Conservation (phyloP, 208 protist genomes). For the Leishmania aethiopica region DNA sequence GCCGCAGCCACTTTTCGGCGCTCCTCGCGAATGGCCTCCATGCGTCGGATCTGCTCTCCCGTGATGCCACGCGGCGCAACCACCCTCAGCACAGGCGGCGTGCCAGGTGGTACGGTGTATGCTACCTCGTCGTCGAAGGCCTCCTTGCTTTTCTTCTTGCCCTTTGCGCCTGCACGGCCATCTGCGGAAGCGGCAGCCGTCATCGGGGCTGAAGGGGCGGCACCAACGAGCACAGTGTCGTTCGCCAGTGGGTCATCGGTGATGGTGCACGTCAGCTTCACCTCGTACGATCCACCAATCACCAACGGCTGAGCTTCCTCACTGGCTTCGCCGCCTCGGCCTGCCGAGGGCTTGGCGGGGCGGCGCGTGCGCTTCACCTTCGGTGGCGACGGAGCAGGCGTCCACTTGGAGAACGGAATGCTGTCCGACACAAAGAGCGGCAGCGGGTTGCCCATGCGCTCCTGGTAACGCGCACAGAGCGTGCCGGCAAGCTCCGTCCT, state of each 20-base stretch:
- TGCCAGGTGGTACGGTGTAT: slow-evolving; percentile 13
- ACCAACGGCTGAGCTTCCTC: slow-evolving; percentile 13
- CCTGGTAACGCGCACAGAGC: slow-evolving; percentile 54
- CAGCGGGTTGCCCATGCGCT: slow-evolving; percentile 66
- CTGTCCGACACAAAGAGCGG: slow-evolving; percentile 37
- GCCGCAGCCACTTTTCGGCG: slow-evolving; percentile 50
- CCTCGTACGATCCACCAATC: slow-evolving; percentile 32
- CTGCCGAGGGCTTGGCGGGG: neutral
- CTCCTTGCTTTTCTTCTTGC: neutral
- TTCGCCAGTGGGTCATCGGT: slow-evolving; percentile 6
- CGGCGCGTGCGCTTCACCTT: slow-evolving; percentile 9
- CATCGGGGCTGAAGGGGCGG: neutral
- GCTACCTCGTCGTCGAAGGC: neutral
- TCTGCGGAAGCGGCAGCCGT: neutral
- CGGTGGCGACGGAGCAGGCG: slow-evolving; percentile 11
- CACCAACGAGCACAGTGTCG: slow-evolving; percentile 28
- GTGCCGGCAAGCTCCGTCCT: slow-evolving; percentile 74
- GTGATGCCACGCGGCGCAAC: slow-evolving; percentile 52
- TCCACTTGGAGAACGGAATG: slow-evolving; percentile 30
- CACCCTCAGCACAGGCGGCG: slow-evolving; percentile 23
- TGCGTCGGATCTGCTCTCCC: slow-evolving; percentile 35
- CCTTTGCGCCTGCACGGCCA: neutral
- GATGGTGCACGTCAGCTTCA: slow-evolving; percentile 20
- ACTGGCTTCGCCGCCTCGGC: neutral
- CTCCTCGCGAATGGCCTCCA: slow-evolving; percentile 55